Base-by-base conservation (phyloP, 2,329 filamentous ascomycete species). In the Macrophomina pseudophaseolina region DNA sequence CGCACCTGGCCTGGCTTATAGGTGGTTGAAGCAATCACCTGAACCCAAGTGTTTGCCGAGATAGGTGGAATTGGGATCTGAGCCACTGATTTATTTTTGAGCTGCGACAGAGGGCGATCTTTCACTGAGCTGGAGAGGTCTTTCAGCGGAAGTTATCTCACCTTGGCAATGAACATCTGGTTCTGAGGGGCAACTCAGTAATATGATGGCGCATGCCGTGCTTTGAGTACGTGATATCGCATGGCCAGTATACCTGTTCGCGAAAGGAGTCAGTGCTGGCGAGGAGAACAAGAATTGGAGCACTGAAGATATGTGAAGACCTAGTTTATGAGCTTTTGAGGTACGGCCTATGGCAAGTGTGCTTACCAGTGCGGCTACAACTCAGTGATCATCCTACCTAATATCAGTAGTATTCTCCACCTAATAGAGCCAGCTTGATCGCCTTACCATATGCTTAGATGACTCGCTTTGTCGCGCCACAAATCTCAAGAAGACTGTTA, bases 141-240 rank as follows among this genome's bases (percentile, higher is more conserved):
- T 44, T 5, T 9, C 53, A 12, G n/a, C n/a, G 18, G n/a, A 16
- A 8, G 7, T 5, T 32, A 28, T n/a, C 46, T 64, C 28, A 54
- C 51, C 63, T 62, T 46, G 7, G 30, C 40, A 12, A 65, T 42
- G 6, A 54, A 46, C 9, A 65, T n/a, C n/a, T 44, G 35, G 38
- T 65, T 65, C n/a, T 48, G 35, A 5, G 51, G 14, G 63, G 63
- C 7, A 65, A 12, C 28, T 54, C 38, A 28, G 38, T 23, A 11
- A 51, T 52, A n/a, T 42, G 23, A 30, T 65, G 35, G 7, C 63
- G 35, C 35, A 65, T 65, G 5, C 63, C 63, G 30, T 54, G 28
- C n/a, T 48, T 46, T 16, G 63, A 49, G 35, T 56, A 65, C 11
- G 35, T 44, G 33, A 54, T 54, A n/a, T 65, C n/a, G 63, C 49